phyloP scores from a whole-genome alignment of 1,284 basidiomycete genomes.

The Cystodermella granulosa region DNA sequence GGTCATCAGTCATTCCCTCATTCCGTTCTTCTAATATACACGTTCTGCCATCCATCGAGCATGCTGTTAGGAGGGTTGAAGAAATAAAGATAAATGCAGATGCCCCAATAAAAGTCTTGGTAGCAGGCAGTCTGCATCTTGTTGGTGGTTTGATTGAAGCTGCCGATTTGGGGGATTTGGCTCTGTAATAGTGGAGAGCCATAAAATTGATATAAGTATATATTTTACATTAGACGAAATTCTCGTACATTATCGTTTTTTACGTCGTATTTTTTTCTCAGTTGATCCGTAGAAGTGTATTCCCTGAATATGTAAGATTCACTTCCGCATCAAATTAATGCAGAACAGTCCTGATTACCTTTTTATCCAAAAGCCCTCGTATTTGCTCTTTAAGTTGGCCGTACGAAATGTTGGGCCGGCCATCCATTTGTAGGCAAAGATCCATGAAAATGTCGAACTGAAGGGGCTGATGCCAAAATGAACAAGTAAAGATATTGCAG shows the following conservation, averaged over 20 bases:
- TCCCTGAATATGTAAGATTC: slow-evolving; percentile 33
- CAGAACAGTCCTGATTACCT: slow-evolving; percentile 37
- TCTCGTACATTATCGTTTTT: slow-evolving; percentile 5
- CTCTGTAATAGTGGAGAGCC: slow-evolving; percentile 38
- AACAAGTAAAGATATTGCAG: slow-evolving; percentile 2
- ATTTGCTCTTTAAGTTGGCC: slow-evolving; percentile 42
- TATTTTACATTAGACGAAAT: neutral
- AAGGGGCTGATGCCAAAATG: slow-evolving; percentile 46
- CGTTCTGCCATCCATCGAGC: slow-evolving; percentile 84
- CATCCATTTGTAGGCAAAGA: slow-evolving; percentile 26
- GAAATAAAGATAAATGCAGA: slow-evolving; percentile 32
- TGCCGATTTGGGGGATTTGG: slow-evolving; percentile 65
- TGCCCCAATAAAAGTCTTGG: slow-evolving; percentile 62
- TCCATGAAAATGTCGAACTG: slow-evolving; percentile 51
- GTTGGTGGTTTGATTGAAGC: slow-evolving; percentile 94
- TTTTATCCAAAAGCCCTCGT: slow-evolving; percentile 53
- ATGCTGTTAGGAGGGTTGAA: slow-evolving; percentile 68
- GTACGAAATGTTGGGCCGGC: slow-evolving; percentile 23
- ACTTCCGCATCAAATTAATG: too few species aligned
- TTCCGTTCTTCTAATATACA: slow-evolving; percentile 64
- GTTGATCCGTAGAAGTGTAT: slow-evolving; percentile 48
- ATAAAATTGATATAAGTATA: too few species aligned
- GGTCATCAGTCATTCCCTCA: slow-evolving; percentile 59
- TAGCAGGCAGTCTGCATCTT: slow-evolving; percentile 89
- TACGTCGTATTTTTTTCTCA: slow-evolving; percentile 19